Evolutionary conservation across 2,329 filamentous ascomycete species (phyloP).

Genomic region (Talaromyces piceae): DNA sequence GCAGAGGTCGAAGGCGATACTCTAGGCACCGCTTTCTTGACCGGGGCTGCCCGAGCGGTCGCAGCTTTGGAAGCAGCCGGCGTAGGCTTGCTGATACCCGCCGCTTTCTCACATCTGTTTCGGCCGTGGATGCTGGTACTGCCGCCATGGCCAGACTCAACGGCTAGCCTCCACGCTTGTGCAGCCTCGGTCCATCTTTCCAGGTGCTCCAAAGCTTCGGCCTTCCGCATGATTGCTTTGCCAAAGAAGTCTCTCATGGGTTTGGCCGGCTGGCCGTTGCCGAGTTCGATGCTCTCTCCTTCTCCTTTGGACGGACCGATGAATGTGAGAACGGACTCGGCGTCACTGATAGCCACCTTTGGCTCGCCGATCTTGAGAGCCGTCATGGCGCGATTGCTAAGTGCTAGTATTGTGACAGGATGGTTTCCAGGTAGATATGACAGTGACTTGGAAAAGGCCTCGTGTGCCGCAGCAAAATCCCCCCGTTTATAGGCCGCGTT

Average conservation of each 20-base stretch:
- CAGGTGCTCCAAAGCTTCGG: slow-evolving; percentile 90
- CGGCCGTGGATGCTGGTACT: slow-evolving; percentile 75
- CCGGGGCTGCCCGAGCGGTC: slow-evolving; percentile 33
- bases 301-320: slow-evolving; percentile 76
- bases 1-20: slow-evolving; percentile 31
- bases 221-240: slow-evolving; percentile 89
- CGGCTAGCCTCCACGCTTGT: slow-evolving; percentile 69
- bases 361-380: slow-evolving; percentile 87
- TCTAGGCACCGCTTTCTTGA: slow-evolving; percentile 17
- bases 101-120: slow-evolving; percentile 83
- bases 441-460: slow-evolving; percentile 72
- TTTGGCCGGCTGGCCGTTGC: slow-evolving; percentile 57
- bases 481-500: slow-evolving; percentile 89
- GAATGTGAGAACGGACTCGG: slow-evolving; percentile 68
- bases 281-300: slow-evolving; percentile 68
- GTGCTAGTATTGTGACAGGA: slow-evolving; percentile 77
- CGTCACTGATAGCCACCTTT: slow-evolving; percentile 76
- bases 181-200: slow-evolving; percentile 87
- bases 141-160: slow-evolving; percentile 81
- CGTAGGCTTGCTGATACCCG: slow-evolving; percentile 52
- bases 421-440: slow-evolving; percentile 67
- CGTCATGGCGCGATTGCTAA: slow-evolving; percentile 86
- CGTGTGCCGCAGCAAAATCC: slow-evolving; percentile 80
- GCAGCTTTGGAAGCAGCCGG: slow-evolving; percentile 41
- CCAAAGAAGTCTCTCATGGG: slow-evolving; percentile 91